Conservation (phyloP, 2,329 filamentous ascomycete species). For the Cryphonectria japonica region DNA sequence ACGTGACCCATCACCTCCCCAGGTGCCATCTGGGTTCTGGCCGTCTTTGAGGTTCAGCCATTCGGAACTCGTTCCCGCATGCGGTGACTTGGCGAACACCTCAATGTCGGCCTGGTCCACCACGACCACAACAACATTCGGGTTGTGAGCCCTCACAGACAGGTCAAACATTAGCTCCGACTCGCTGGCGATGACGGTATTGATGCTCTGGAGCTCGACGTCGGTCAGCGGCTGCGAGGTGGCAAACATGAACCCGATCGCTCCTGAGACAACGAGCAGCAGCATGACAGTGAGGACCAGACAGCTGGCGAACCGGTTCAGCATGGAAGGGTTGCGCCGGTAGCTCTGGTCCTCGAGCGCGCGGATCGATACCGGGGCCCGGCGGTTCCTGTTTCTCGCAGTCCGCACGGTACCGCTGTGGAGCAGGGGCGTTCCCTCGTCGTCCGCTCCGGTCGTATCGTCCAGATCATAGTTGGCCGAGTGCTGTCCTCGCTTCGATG, state of each 20-base stretch:
- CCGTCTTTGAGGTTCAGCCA: conserved; percentile 54
- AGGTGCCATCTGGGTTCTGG: conserved; percentile 44
- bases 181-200: conserved; percentile 89
- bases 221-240: conserved; percentile 85
- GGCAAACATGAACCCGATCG: conserved; percentile 86
- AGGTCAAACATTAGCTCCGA: conserved; percentile 95
- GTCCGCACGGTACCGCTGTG: conserved; percentile 59
- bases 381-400: conserved; percentile 59
- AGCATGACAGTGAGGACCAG: conserved; percentile 82
- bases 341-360: conserved; percentile 76
- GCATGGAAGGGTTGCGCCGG: conserved; percentile 63
- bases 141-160: conserved; percentile 85
- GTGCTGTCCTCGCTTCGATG: conserved; percentile 59
- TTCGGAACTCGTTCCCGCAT: conserved; percentile 70
- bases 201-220: conserved; percentile 78
- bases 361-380: conserved; percentile 58
- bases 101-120: conserved; percentile 87
- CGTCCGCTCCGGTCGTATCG: conserved; percentile 76
- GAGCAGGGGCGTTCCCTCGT: conserved; percentile 81
- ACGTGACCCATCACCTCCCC: conserved; percentile 30
- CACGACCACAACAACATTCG: conserved; percentile 87
- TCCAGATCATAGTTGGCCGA: conserved; percentile 78
- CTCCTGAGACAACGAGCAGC: conserved; percentile 79
- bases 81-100: conserved; percentile 91
- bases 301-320: conserved; percentile 81